Conservation (phyloP, 2,329 filamentous ascomycete species). For the Botryotinia calthae region DNA sequence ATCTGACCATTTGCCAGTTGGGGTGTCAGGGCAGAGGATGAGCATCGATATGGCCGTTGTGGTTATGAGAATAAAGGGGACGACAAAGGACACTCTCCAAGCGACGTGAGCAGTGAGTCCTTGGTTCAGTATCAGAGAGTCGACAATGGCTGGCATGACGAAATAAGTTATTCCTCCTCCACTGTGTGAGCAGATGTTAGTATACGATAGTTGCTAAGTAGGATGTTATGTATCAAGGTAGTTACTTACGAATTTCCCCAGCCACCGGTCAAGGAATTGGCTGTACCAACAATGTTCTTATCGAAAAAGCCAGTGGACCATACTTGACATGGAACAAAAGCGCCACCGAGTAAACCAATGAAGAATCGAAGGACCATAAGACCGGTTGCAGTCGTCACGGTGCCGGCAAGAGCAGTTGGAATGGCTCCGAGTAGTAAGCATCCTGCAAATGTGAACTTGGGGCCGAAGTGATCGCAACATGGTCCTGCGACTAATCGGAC, state of each 20-base stretch:
- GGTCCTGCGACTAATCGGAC: conserved; percentile 77
- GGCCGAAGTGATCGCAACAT: conserved; percentile 81
- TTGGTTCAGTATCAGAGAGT: conserved; percentile 62
- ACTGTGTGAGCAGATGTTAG: neutral
- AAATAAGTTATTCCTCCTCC: conserved; percentile 93
- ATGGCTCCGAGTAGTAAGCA: conserved; percentile 75
- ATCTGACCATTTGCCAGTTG: conserved; percentile 77
- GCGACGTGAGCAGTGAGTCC: conserved; percentile 65
- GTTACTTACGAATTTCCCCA: conserved; percentile 65
- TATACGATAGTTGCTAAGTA: neutral
- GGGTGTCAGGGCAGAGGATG: conserved; percentile 75
- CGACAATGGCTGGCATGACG: conserved; percentile 86
- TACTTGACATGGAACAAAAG: conserved; percentile 84
- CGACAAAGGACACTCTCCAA: conserved; percentile 82
- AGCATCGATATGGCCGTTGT: conserved; percentile 65
- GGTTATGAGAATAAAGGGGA: conserved; percentile 76
- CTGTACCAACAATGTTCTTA: conserved; percentile 85
- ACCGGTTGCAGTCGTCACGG: conserved; percentile 64
- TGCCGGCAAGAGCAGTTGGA: conserved; percentile 77
- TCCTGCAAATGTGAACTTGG: conserved; percentile 75
- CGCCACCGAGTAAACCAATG: conserved; percentile 73
- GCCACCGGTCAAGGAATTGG: conserved; percentile 80
- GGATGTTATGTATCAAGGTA: neutral
- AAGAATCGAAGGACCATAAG: conserved; percentile 77
- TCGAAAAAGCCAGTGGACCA: conserved; percentile 94